Conservation (phyloP, 441 rosid species). For the Cnidoscolus chayamansa region DNA sequence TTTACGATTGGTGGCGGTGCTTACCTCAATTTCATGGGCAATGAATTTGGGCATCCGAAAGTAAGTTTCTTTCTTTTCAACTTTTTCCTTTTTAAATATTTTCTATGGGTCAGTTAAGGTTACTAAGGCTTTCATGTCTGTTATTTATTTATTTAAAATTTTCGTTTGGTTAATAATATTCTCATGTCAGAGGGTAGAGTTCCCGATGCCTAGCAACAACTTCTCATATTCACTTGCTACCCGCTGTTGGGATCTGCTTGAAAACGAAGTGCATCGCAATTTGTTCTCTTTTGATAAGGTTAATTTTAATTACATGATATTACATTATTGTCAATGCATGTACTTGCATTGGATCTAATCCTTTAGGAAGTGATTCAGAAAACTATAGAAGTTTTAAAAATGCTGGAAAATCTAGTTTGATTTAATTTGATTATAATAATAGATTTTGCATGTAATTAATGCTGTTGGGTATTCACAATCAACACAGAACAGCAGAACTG, state of each 20-base stretch:
- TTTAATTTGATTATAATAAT: neutral
- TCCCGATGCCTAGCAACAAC: slow-evolving; percentile 83
- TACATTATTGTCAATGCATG: slow-evolving; percentile 14
- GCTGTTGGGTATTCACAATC: slow-evolving; percentile 2
- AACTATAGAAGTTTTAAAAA: neutral
- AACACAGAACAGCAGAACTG: neutral
- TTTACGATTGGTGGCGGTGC: slow-evolving; percentile 80
- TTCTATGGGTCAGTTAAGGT: neutral
- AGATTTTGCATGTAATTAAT: neutral
- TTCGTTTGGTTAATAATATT: slow-evolving; percentile 28
- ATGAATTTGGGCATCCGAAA: slow-evolving; percentile 96
- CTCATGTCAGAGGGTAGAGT: slow-evolving; percentile 73
- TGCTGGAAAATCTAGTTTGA: slow-evolving; percentile 13
- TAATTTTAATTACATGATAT: slow-evolving; percentile 11
- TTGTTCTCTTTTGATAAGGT: slow-evolving; percentile 88
- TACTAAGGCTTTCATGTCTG: slow-evolving; percentile 18
- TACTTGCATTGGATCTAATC: slow-evolving; percentile 1
- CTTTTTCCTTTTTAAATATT: neutral
- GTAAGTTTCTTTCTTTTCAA: slow-evolving; percentile 33
- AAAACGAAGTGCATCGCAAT: slow-evolving; percentile 50
- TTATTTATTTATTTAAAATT: slow-evolving; percentile 1
- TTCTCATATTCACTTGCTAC: slow-evolving; percentile 86
- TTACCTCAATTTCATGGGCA: slow-evolving; percentile 96
- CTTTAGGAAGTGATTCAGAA: neutral
- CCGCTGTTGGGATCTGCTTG: slow-evolving; percentile 80